Conservation (phyloP, 257 asterid genomes). For the Nicotiana tabacum region DNA sequence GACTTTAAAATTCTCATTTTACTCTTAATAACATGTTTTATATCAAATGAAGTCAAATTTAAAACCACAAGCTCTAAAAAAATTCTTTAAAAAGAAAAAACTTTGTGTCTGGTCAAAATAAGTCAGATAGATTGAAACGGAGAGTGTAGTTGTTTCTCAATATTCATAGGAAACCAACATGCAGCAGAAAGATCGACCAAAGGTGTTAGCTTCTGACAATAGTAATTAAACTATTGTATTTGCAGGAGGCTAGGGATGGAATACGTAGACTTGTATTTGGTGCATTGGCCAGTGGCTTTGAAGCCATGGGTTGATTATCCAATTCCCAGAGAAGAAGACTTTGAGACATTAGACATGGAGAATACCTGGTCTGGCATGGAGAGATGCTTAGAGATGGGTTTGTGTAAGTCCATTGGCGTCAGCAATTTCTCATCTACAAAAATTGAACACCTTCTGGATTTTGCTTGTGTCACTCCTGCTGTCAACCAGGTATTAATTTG, state of each 20-base stretch:
- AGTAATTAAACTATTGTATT: not conserved
- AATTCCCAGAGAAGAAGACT: constrained; percentile 56
- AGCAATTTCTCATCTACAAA: constrained; percentile 73
- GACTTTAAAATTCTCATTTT: not conserved
- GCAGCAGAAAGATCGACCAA: not conserved
- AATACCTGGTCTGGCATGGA: constrained; percentile 79
- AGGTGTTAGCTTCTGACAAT: not conserved
- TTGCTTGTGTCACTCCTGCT: constrained; percentile 58
- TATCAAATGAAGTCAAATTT: no score
- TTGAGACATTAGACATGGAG: constrained; percentile 47
- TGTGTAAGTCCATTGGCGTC: constrained; percentile 70
- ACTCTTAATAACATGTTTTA: no score
- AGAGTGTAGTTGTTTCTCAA: not conserved
- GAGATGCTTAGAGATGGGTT: constrained; percentile 60
- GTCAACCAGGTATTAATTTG: constrained; percentile 55
- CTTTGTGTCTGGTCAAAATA: no score
- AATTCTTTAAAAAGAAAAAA: no score
- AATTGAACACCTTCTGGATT: constrained; percentile 34
- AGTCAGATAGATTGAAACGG: no score
- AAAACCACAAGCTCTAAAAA: no score
- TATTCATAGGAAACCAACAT: not conserved
- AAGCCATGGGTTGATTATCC: constrained; percentile 55
- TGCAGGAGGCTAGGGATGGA: constrained; percentile 68
- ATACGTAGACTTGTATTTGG: constrained; percentile 72
- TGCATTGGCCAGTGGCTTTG: constrained; percentile 86